Evolutionary conservation across 192 early-diverging fungal genomes (phyloP).

Genomic region (Podila horticola): DNA sequence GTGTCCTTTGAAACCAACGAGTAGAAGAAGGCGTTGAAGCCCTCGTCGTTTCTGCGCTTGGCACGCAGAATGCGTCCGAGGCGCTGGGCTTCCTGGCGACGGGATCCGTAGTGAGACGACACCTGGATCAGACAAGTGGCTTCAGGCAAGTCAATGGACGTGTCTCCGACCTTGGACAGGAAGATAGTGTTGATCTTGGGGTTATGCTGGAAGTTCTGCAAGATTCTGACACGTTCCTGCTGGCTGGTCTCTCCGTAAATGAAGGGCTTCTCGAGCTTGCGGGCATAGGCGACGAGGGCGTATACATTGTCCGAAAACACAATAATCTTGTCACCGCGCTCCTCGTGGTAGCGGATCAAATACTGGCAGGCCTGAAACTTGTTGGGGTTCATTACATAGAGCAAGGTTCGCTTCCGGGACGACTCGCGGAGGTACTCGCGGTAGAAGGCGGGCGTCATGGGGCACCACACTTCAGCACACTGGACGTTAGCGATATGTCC

Average conservation of each 20-base stretch:
- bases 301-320: conserved; percentile 99
- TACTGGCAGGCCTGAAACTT: conserved; percentile 99
- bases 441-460: conserved; percentile 97
- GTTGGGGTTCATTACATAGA: conserved; percentile 97
- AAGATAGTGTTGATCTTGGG: conserved; percentile 91
- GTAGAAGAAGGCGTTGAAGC: conserved; percentile 99
- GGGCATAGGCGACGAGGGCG: conserved; percentile 93
- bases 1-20: conserved; percentile 99
- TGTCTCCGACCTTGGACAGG: conserved; percentile 95
- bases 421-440: conserved; percentile 87
- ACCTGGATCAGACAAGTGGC: conserved; percentile 99
- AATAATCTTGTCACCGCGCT: conserved; percentile 97
- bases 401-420: conserved; percentile 83
- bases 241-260: conserved; percentile 93
- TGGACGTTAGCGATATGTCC: conserved; percentile 99
- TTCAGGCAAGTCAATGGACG: conserved; percentile 98
- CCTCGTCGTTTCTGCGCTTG: conserved; percentile 91
- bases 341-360: conserved; percentile 92
- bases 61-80: conserved; percentile 94
- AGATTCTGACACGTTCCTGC: conserved; percentile 89
- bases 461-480: conserved; percentile 99
- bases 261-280: conserved; percentile 81
- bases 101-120: conserved; percentile 96
- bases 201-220: conserved; percentile 96
- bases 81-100: conserved; percentile 98